Conservation (phyloP, 2,329 filamentous ascomycete species). For the Phialophora tarda region DNA sequence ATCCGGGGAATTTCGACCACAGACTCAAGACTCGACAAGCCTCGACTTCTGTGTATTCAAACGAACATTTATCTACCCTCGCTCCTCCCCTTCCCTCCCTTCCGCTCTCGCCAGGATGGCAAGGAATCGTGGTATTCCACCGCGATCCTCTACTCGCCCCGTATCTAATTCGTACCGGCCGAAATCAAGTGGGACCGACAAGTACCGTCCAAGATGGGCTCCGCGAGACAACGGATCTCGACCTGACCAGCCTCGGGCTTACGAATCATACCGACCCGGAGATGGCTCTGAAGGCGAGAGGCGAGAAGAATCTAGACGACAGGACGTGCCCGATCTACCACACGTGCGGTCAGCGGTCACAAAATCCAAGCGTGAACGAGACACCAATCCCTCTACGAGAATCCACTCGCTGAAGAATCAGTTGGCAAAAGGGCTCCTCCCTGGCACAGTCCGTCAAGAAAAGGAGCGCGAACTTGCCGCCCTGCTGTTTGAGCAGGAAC, state of each 20-base stretch:
- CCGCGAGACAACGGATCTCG: neutral
- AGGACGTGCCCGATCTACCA: neutral
- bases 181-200: neutral
- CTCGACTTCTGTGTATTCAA: neutral
- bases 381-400: conserved; percentile 37
- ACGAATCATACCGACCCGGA: conserved; percentile 13
- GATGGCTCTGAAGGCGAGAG: neutral
- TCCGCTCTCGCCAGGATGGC: conserved; percentile 16
- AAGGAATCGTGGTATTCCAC: conserved; percentile 5
- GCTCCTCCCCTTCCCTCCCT: neutral
- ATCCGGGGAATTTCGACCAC: conserved; percentile 8
- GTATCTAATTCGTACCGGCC: conserved; percentile 15
- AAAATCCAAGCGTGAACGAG: conserved; percentile 36
- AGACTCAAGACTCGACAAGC: neutral
- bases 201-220: neutral
- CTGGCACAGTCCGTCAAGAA: conserved; percentile 61
- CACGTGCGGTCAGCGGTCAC: conserved; percentile 26
- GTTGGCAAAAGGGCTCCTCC: conserved; percentile 48
- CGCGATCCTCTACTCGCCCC: neutral
- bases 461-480: conserved; percentile 65
- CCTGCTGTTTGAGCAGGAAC: conserved; percentile 61
- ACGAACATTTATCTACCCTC: neutral
- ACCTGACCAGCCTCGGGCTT: neutral
- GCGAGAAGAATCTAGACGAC: neutral
- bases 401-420: conserved; percentile 39